Percentiles rank a stretch among this genome's conserved stretches.
These are phyloP conservation scores for Chalciporus sp. DNA, from an alignment of 1,284 basidiomycete genomes.

Conservation along the genomic window DNA sequence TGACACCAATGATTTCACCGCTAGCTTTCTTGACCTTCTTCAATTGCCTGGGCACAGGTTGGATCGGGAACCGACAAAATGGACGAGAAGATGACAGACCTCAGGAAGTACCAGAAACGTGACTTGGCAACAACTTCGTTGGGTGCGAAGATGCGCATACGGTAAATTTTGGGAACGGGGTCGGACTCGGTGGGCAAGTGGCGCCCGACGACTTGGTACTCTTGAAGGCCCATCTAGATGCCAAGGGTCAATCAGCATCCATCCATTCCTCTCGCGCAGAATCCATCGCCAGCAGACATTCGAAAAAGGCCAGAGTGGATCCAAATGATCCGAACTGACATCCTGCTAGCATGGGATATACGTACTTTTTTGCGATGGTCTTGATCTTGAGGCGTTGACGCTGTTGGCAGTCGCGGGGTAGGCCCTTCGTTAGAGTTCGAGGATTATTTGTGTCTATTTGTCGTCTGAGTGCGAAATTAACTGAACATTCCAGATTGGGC, in stretches of 20 bases:
- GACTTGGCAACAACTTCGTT: conserved; percentile 99
- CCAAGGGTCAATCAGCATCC: conserved; percentile 20
- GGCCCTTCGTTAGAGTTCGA: conserved; percentile 3
- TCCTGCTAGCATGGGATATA: background rate
- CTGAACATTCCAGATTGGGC: background rate
- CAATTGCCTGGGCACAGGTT: conserved; percentile 65
- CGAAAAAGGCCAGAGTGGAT: background rate
- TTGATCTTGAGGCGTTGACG: conserved; percentile 29
- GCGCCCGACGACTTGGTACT: conserved; percentile 98
- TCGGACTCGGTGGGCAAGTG: conserved; percentile 95
- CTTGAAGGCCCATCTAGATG: conserved; percentile 54
- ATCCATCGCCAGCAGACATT: conserved; percentile 30
- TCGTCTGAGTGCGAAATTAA: conserved; percentile 12
- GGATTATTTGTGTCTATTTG: conserved; percentile 33
- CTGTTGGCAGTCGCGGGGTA: conserved; percentile 23
- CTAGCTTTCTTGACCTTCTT: conserved; percentile 99
- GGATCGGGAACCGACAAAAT: conserved; percentile 4
- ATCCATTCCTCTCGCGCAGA: conserved; percentile 19
- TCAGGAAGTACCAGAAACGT: conserved; percentile 99
- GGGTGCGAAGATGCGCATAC: conserved; percentile 99
- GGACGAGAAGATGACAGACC: conserved; percentile 43
- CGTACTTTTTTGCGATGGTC: conserved; percentile 29
- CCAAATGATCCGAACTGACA: background rate
- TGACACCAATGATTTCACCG: conserved; percentile 98
- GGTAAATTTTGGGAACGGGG: conserved; percentile 95